Percentiles rank a stretch among this genome's conserved stretches.
Evolutionary conservation across 1,139 yeast genomes (phyloP).

Genomic region (Blastobotrys indianensis): DNA sequence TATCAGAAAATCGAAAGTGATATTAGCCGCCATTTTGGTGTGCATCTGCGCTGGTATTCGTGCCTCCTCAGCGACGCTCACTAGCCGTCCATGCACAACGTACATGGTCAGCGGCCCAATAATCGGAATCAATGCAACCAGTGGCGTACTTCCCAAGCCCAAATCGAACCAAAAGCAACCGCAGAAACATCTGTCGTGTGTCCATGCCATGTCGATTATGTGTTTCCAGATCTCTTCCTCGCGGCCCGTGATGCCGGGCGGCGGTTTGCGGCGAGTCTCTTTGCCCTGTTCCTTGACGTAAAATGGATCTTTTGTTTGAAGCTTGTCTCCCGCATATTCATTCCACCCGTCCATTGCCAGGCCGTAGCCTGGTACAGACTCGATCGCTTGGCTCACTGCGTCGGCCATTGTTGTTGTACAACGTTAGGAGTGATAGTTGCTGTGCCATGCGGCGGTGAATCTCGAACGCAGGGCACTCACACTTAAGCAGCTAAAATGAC

Average conservation of each 20-base stretch:
- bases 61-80: constrained; percentile 52
- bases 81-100: constrained; percentile 62
- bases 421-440: neutral
- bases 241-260: constrained; percentile 50
- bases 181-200: constrained; percentile 71
- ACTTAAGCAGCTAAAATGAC: too few species aligned
- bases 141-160: constrained; percentile 63
- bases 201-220: constrained; percentile 76
- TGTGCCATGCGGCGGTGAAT: neutral
- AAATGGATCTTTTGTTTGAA: constrained; percentile 65
- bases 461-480: too few species aligned
- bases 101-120: constrained; percentile 81
- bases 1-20: constrained; percentile 62
- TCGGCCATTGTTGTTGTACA: constrained; percentile 1
- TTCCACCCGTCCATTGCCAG: constrained; percentile 52
- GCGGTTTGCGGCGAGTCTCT: constrained; percentile 50
- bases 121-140: constrained; percentile 60
- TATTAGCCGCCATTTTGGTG: constrained; percentile 69
- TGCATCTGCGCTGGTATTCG: constrained; percentile 54
- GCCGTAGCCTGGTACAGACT: constrained; percentile 54
- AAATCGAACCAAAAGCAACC: constrained; percentile 77
- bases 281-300: constrained; percentile 50
- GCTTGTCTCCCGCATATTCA: constrained; percentile 56
- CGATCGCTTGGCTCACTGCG: constrained; percentile 32
- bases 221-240: constrained; percentile 67